Evolutionary conservation across 345 rosid species (phyloP), one percentile per base, ranked within the genome.

Genomic region (Tarenaya hassleriana): DNA sequence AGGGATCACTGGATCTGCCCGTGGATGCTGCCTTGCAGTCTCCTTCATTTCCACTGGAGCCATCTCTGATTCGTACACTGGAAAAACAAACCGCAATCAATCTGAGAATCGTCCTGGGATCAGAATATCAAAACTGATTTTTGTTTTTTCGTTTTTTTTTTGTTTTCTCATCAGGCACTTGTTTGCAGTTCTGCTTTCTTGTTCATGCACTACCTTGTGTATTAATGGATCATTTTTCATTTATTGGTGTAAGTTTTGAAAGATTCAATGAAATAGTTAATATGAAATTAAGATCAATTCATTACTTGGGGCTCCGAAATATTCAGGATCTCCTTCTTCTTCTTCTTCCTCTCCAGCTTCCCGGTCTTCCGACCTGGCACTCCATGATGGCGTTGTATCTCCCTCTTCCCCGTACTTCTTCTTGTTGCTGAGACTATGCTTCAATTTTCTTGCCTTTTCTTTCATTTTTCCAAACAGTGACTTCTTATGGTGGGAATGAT

Each of bases 281-380:
- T 20, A 53, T 47, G 16, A 0, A 52, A 14, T 4, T 38, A 8
- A 46, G 29, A 2, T 47, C 3, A 38, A 32, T 12, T 32, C 16
- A 27, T 53, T 80, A 86, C 91, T 76, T 71, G 91, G 95, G 4
- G 95, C 85, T 65, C 85, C 90, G 38, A 78, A 73, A 39, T 77
- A 73, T 58, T 86, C 91, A 27, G 85, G 75, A 64, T 75, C 87
- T 66, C 69, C 75, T 6, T 67, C 67, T 55, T 71, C 75, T 6
- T 69, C 69, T 14, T 40, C 74, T 17, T 57, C 65, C 17, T 78
- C 83, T 13, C 57, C 54, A 39, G 44, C 40, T 56, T 68, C 55
- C 41, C 63, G 74, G 1, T 79, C 71, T n/a, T 71, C 77, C 46
- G 68, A 45, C 66, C 64, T 72, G 33, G 70, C 66, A 38, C 69